These are phyloP conservation scores for Silene vulgaris DNA, from an alignment of 179 eudicot species.

Conservation along the genomic window DNA sequence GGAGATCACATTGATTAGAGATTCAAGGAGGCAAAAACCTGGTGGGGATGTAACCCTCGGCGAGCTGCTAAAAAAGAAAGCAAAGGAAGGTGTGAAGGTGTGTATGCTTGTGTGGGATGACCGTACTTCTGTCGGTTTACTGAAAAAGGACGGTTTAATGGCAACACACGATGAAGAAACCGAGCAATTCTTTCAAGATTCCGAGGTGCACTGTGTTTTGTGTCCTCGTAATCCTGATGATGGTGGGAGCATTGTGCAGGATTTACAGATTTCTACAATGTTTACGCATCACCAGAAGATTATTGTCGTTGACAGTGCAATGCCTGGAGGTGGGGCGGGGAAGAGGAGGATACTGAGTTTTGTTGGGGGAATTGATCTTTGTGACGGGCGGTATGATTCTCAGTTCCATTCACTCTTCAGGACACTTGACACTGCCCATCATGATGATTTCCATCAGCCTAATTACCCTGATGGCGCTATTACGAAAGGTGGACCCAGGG, in stretches of 20 bases:
- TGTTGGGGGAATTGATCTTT: conserved; percentile 50
- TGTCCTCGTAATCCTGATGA: conserved; percentile 52
- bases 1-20: conserved; percentile 39
- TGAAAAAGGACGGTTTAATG: conserved; percentile 50
- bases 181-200: conserved; percentile 27
- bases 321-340: conserved; percentile 37
- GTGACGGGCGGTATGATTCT: conserved; percentile 50
- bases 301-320: conserved; percentile 40
- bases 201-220: conserved; percentile 43
- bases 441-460: conserved; percentile 51
- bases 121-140: conserved; percentile 36
- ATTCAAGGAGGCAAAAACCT: conserved; percentile 37
- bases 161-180: conserved; percentile 51
- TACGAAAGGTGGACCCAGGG: conserved; percentile 50
- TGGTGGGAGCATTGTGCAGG: conserved; percentile 50
- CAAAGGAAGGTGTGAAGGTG: conserved; percentile 44
- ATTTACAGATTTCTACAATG: conserved; percentile 45
- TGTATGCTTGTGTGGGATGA: conserved; percentile 58
- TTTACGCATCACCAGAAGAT: conserved; percentile 55
- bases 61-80: conserved; percentile 45
- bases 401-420: conserved; percentile 46
- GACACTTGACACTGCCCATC: conserved; percentile 46
- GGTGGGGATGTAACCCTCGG: conserved; percentile 44
- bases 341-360: conserved; percentile 46
- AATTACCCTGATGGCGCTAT: conserved; percentile 39